Base-by-base conservation (phyloP, 2,329 filamentous ascomycete species). In the Sporothrix globosa region DNA sequence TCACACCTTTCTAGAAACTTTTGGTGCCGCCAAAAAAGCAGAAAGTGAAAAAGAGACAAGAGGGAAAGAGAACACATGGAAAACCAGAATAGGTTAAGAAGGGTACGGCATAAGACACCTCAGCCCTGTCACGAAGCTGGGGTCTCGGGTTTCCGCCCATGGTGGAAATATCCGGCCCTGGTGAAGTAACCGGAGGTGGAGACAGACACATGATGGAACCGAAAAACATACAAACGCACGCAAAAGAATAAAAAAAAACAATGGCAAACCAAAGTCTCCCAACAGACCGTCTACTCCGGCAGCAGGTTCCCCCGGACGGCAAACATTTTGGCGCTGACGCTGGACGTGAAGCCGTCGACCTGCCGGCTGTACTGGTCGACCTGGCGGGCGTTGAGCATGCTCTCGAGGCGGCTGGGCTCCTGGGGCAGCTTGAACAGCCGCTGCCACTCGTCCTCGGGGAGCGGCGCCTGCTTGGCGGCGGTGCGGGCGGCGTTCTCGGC, bases 391-490 rank as follows among this genome's bases (percentile, higher is more conserved):
- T 97, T 97, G 79, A 99, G 85, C 87, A 99, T 92, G 75, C 91
- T 92, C 84, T 98, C 95, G 76, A 98, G 84, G 75, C 95, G 87
- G 83, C 91, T 97, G 70, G 96, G 95, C 84, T 98, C 95, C 79
- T 93, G 90, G 34, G 96, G 96, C 75, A 99, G 88, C 88, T 99
- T 99, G 88, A 98, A 99, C 76, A 98, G 86, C 79, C 92, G 91
- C 83, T 97, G 92, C 94, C 94, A 99, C 85, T 99, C 96, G 78
- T 98, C 95, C 84, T 99, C 96, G 50, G 96, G 93, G 66, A 98
- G 88, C 50, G 89, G 89, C 53, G 91, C 81, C 83, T 98, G 93
- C 87, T 98, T 98, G 75, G 95, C 91, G 50, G 93, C 89, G 70
- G 87, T 86, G 71, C 96, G 89, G 72, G 90, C 91, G 41, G 91